Evolutionary conservation across 257 asterid genomes (phyloP), one percentile per base, ranked within the genome.

Genomic region (Salvia splendens): DNA sequence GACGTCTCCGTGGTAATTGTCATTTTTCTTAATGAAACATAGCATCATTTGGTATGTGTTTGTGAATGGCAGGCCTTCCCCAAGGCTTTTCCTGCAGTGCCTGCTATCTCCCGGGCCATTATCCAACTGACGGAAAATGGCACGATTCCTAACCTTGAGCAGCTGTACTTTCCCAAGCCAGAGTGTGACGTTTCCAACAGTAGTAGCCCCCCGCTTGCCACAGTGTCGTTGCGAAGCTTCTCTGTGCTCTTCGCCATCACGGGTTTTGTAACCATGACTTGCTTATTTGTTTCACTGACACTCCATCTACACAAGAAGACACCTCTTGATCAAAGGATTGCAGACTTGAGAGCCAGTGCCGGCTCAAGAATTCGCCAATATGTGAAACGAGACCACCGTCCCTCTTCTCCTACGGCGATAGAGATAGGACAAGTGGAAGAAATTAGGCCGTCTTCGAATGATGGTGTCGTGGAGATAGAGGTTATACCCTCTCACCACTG

Each of bases 41-140:
- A n/a, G 14, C 4, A 67, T 11, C 36, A 45, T 65, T 60, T 35
- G 2, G 48, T 51, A 7, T 53, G n/a, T 9, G 12, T 28, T 40
- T n/a, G 41, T 14, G 14, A 28, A 60, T 48, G 12, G 42, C 65
- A 81, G 86, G 85, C 61, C 20, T 81, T 84, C 43, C 80, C 82
- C 32, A 81, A 69, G 68, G 76, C 73, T 7, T 81, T 81, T 6
- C 83, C 83, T 0, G 59, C 73, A 24, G 80, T 79, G 51, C 58
- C 83, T 12, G 82, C 74, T 6, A 48, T 81, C 53, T 84, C 89
- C 7, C 65, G 78, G 7, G 80, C 83, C 46, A 63, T 84, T 16
- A 14, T 74, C 43, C 62, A 70, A 28, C 40, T 77, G 66, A 72
- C 55, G 8, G 85, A 80, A 65, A 14, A 54, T 0, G 82, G 80